Evolutionary conservation across 352 stramenopile species (phyloP), one percentile per base, ranked within the genome.

Genomic region (Globisporangium irregulare): DNA sequence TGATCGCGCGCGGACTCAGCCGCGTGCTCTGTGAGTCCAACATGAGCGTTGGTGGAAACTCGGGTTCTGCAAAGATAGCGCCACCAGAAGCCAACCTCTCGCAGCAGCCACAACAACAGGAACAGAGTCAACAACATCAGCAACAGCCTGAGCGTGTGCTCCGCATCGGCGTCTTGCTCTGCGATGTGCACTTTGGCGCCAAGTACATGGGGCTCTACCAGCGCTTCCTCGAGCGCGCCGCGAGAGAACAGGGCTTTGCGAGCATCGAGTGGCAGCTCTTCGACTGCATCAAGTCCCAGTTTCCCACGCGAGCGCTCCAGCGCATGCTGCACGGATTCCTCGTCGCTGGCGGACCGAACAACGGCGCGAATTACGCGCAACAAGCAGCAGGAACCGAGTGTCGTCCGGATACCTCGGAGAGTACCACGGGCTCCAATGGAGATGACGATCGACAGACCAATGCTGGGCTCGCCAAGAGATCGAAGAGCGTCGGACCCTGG

Each of bases 121-220:
- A 18, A 48, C 18, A 46, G 38, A 46, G 38, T 15, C n/a, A 61
- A 12, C 43, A 24, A 66, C 58, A 29, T 36, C 43, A 43, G 62
- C 32, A 53, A 59, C 65, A 51, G 64, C 43, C 2, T 36, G 32
- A 56, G n/a, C 1, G 10, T 1, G 62, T 68, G 18, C 53, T 83
- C n/a, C 76, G 76, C 9, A 63, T 83, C 10, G 73, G 71, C 3
- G 51, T 83, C 10, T 50, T 83, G 29, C 72, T 83, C 27, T 83
- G 76, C 24, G 76, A 83, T 22, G 38, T 75, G 8, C 71, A 80
- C 63, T 83, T 83, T 67, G 76, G 76, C 3, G 15, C 59, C 24
- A 80, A 79, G 64, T 83, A 83, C 62, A 69, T 62, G 22, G 69
- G 73, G 0, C 60, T 83, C 32, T 83, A 83, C 43, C 76, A 77